Evolutionary conservation across 257 asterid genomes (phyloP), one percentile per base, ranked within the genome.

Genomic region (Solanum dulcamara): DNA sequence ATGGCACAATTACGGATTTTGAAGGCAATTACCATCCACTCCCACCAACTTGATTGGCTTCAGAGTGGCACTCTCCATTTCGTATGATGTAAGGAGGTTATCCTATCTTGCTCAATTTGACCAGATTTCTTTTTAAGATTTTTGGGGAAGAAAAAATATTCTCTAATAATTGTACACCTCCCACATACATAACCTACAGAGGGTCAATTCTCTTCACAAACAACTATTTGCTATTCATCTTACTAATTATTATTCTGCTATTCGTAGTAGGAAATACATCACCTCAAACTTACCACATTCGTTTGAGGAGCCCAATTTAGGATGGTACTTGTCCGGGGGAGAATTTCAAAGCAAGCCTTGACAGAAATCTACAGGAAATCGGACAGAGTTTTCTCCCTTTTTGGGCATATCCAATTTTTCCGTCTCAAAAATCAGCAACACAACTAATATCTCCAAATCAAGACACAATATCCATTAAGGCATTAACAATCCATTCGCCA

Each of bases 251-350:
- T 44, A 46, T 75, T 75, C 38, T 46, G 40, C 60, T 75, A 77
- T 46, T 77, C 62, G 28, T 28, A 46, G 62, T 44, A 77, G 26
- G 42, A 48, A 77, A 46, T 26, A 77, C 30, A 75, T 44, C 24
- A 48, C 28, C 83, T 77, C 83, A 84, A 90, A 93, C 99, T 91
- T 92, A 97, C 99, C 83, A 97, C 98, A 92, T 97, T 97, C 97
- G 95, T 91, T 57, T 97, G 98, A 84, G 99, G 99, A 85, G 99
- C 98, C 99, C 99, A 97, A 83, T n/a, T n/a, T n/a, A n/a, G n/a
- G n/a, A n/a, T n/a, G n/a, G n/a, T n/a, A n/a, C n/a, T n/a, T n/a
- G n/a, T n/a, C n/a, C n/a, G n/a, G n/a, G n/a, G n/a, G n/a, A n/a
- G n/a, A n/a, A n/a, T n/a, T n/a, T n/a, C n/a, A n/a, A n/a, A n/a